Percentiles rank a stretch among this genome's conserved stretches.
phyloP scores from a whole-genome alignment of 2,329 filamentous ascomycete genomes.

The Atkinsonella hypoxylon region DNA sequence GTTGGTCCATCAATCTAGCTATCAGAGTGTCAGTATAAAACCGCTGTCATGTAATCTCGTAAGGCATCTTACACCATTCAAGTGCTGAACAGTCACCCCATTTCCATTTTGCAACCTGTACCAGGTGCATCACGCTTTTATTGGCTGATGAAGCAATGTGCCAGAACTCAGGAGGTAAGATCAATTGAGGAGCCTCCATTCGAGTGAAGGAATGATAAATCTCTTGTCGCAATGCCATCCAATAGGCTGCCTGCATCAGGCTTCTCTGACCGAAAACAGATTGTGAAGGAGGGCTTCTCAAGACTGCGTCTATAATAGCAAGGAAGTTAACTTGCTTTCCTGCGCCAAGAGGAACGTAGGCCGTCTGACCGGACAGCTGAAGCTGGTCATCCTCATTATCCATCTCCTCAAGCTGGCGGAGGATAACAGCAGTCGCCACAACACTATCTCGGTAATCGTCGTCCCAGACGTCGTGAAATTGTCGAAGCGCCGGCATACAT shows the following conservation, averaged over 20 bases:
- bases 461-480: constrained; percentile 24
- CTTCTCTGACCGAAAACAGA: constrained; percentile 23
- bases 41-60: no score
- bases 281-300: constrained; percentile 24
- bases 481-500: constrained; percentile 26
- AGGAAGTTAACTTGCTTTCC: constrained; percentile 24
- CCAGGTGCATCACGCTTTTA: constrained; percentile 28
- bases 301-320: constrained; percentile 27
- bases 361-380: neutral
- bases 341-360: neutral
- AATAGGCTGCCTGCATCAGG: constrained; percentile 27
- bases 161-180: constrained; percentile 22
- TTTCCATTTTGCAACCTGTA: constrained; percentile 28
- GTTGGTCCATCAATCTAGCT: constrained; percentile 25
- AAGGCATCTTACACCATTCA: constrained; percentile 23
- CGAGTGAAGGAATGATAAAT: constrained; percentile 29
- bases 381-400: constrained; percentile 23
- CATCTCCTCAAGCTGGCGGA: constrained; percentile 29
- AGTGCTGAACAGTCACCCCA: constrained; percentile 23
- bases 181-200: constrained; percentile 24
- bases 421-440: constrained; percentile 27
- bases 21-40: neutral
- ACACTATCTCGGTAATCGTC: constrained; percentile 28
- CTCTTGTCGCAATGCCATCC: constrained; percentile 29
- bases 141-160: constrained; percentile 24